phyloP scores from a whole-genome alignment of 2,329 filamentous ascomycete genomes.

The Coleophoma eucalyptorum region DNA sequence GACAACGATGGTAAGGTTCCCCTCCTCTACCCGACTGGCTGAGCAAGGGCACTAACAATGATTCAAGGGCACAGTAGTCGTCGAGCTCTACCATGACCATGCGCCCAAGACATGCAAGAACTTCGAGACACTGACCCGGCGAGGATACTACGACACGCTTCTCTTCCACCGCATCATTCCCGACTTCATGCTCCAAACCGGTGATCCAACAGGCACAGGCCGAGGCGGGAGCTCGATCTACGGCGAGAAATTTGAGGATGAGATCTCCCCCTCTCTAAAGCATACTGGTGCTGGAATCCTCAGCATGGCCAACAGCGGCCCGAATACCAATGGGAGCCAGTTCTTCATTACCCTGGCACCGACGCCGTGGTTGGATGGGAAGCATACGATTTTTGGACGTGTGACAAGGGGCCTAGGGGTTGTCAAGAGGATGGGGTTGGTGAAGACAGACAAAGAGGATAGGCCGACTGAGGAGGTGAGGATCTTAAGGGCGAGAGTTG shows the following conservation, averaged over 20 bases:
- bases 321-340: slow-evolving; percentile 90
- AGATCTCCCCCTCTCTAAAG: slow-evolving; percentile 74
- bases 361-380: slow-evolving; percentile 94
- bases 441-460: slow-evolving; percentile 80
- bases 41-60: slow-evolving; percentile 1
- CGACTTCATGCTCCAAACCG: slow-evolving; percentile 94
- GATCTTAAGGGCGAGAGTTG: slow-evolving; percentile 68
- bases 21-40: not conserved
- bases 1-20: slow-evolving; percentile 69
- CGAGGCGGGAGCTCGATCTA: slow-evolving; percentile 87
- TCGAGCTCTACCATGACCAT: slow-evolving; percentile 89
- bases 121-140: slow-evolving; percentile 73
- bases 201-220: slow-evolving; percentile 91
- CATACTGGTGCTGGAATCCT: slow-evolving; percentile 93
- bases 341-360: slow-evolving; percentile 96
- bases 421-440: slow-evolving; percentile 84
- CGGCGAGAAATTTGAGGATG: slow-evolving; percentile 91
- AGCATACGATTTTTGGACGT: slow-evolving; percentile 93
- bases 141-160: slow-evolving; percentile 84
- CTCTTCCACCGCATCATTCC: slow-evolving; percentile 94
- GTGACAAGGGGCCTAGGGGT: slow-evolving; percentile 80
- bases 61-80: slow-evolving; percentile 69
- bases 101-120: slow-evolving; percentile 87
- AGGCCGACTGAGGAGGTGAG: slow-evolving; percentile 77
- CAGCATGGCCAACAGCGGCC: slow-evolving; percentile 93